Base-by-base conservation (phyloP, 805 yeast species). In the Candida berthetii region DNA sequence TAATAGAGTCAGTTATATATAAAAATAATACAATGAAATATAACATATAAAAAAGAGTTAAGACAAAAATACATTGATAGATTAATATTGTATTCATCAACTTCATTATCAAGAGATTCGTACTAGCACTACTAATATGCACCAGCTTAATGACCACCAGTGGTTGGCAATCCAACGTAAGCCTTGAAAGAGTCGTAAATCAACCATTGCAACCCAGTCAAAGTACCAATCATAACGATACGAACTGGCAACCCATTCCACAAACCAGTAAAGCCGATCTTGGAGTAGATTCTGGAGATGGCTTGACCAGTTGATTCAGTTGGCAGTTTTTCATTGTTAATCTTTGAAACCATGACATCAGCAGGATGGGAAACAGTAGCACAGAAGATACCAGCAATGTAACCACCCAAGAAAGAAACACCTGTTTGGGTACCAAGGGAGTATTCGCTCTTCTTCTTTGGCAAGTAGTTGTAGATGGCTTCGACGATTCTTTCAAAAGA, bases 281-380 rank as follows among this genome's bases (percentile, higher is more conserved):
- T 74, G 42, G 68, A 62, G 63, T 90, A 91, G 55, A 91, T 90
- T 56, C 93, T 78, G 45, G 65, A 53, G 34, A 85, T 71, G 10
- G 95, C 93, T 27, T 69, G 66, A 24, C 82, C 80, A 54, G 76
- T 72, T 5, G 83, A 57, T 67, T 89, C 96, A 38, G 71, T 72
- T 28, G 81, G 73, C 58, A 64, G 65, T 55, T 76, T 79, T 54
- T 80, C 89, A 45, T 83, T 74, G 61, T 87, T 90, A 56, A 93
- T 79, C 74, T 89, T 86, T 38, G 96, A 85, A 20, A 91, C 98
- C 96, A 93, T 82, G 28, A 91, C 97, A 65, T 91, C 99, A n/a
- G 98, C 98, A 17, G 99, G 99, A 64, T 93, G 97, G 22, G 97
- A 90, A 15, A 90, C 93, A 40, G 85, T 69, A 7, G 99, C 98